Conservation (phyloP, 2,329 filamentous ascomycete species). For the Fusarium buharicum region DNA sequence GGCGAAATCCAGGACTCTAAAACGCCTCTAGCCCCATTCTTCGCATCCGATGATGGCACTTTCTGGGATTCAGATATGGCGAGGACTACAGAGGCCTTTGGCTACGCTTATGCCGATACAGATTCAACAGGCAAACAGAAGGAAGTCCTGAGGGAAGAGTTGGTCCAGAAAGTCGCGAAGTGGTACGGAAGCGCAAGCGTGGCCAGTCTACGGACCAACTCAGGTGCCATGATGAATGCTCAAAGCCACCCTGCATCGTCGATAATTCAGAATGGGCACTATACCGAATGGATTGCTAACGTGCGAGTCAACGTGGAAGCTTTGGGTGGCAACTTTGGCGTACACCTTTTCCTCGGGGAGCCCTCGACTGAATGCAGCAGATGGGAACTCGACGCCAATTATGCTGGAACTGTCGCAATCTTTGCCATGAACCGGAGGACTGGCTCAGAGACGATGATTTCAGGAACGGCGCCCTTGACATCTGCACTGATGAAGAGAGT, state of each 20-base stretch:
- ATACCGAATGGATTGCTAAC: conserved; percentile 75
- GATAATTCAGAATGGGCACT: conserved; percentile 55
- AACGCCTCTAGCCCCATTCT: conserved; percentile 75
- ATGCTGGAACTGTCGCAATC: conserved; percentile 70
- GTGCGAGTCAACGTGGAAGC: conserved; percentile 70
- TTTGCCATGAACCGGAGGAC: conserved; percentile 58
- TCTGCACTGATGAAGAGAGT: conserved; percentile 59
- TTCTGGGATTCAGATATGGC: conserved; percentile 76
- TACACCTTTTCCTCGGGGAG: conserved; percentile 75
- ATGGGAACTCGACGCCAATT: conserved; percentile 65
- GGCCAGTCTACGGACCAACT: conserved; percentile 31
- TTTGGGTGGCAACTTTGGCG: conserved; percentile 66
- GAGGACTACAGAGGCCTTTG: conserved; percentile 69
- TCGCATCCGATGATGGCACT: conserved; percentile 62
- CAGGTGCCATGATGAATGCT: conserved; percentile 6
- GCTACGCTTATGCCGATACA: conserved; percentile 79
- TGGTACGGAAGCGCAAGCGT: conserved; percentile 53
- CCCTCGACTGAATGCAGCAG: conserved; percentile 54
- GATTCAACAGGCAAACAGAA: conserved; percentile 39
- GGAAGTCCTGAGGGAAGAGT: conserved; percentile 47
- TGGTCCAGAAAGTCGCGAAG: conserved; percentile 62
- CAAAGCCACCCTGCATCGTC: conserved; percentile 38
- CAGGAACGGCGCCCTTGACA: conserved; percentile 64
- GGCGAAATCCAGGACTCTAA: conserved; percentile 65
- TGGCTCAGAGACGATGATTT: conserved; percentile 51